Conservation (phyloP, 2,329 filamentous ascomycete genomes). For the Trichophyton equinum region DNA sequence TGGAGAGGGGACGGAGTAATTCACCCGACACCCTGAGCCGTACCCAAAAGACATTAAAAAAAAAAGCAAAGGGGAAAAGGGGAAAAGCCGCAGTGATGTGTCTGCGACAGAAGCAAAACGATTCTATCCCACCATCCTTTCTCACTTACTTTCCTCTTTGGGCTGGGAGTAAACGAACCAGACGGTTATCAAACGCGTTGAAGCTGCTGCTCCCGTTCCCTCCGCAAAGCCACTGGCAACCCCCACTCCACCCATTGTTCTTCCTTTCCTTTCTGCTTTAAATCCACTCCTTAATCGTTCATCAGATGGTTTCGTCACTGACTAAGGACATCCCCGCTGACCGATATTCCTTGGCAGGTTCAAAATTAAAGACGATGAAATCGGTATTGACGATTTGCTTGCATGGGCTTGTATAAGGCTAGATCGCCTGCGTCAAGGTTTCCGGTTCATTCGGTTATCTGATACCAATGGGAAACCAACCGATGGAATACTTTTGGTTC, state of each 20-base stretch:
- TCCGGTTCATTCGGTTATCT: slow-evolving; percentile 63
- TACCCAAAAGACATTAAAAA: neutral
- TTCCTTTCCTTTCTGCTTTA: neutral
- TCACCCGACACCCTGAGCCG: neutral
- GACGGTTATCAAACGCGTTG: neutral
- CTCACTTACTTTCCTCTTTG: neutral
- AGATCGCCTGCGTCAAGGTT: slow-evolving; percentile 63
- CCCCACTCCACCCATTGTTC: neutral
- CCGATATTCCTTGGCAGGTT: slow-evolving; percentile 40
- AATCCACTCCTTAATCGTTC: neutral
- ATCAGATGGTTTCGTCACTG: neutral
- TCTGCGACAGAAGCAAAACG: neutral
- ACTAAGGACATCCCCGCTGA: neutral
- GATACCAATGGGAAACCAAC: slow-evolving; percentile 55
- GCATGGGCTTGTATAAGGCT: slow-evolving; percentile 84
- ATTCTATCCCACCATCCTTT: neutral
- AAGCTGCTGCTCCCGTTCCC: neutral
- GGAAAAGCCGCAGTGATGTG: neutral
- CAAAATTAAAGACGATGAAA: slow-evolving; percentile 77
- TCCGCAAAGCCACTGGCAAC: neutral
- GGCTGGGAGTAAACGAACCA: neutral
- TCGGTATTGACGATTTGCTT: slow-evolving; percentile 63
- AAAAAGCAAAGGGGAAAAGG: neutral
- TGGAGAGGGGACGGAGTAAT: neutral
- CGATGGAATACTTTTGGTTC: slow-evolving; percentile 59